These are phyloP conservation scores for Fennellomyces sp. DNA, from an alignment of 371 early-diverging fungal genomes.

Conservation along the genomic window DNA sequence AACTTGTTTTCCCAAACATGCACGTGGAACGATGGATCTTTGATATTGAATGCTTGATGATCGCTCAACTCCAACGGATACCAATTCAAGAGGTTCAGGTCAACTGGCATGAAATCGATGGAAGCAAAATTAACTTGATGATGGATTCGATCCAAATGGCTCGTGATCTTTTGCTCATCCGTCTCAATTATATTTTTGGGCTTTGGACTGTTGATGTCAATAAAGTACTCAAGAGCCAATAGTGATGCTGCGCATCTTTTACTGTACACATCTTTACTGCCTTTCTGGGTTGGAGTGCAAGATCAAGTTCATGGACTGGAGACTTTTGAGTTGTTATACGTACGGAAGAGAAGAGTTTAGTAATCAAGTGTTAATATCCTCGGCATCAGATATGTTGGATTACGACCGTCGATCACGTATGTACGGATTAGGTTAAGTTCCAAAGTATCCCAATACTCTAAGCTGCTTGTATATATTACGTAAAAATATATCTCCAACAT, in stretches of 20 bases:
- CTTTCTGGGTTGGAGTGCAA: too few species aligned
- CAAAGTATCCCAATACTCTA: too few species aligned
- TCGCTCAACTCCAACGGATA: conserved; percentile 70
- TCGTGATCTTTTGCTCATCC: conserved; percentile 82
- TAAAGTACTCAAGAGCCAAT: conserved; percentile 18
- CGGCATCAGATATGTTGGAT: too few species aligned
- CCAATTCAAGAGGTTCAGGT: conserved; percentile 90
- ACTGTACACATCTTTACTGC: too few species aligned
- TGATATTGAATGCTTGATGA: conserved; percentile 92
- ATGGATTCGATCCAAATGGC: conserved; percentile 91
- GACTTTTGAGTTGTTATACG: too few species aligned
- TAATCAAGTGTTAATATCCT: too few species aligned
- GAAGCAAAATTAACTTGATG: conserved; percentile 88
- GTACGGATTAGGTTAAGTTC: too few species aligned
- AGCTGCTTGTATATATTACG: too few species aligned
- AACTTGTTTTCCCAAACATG: conserved; percentile 82
- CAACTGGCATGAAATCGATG: conserved; percentile 95
- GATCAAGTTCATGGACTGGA: too few species aligned
- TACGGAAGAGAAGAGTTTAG: too few species aligned
- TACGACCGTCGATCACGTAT: too few species aligned
- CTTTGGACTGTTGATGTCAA: conserved; percentile 65
- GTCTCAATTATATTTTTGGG: conserved; percentile 85
- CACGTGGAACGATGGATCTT: conserved; percentile 97
- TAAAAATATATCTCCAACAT: too few species aligned
- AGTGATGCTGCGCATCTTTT: conserved; percentile 1